Percentiles rank a stretch among this genome's conserved stretches.
Conservation (phyloP, 192 early-diverging fungal species). For the Umbelopsis sp. region DNA sequence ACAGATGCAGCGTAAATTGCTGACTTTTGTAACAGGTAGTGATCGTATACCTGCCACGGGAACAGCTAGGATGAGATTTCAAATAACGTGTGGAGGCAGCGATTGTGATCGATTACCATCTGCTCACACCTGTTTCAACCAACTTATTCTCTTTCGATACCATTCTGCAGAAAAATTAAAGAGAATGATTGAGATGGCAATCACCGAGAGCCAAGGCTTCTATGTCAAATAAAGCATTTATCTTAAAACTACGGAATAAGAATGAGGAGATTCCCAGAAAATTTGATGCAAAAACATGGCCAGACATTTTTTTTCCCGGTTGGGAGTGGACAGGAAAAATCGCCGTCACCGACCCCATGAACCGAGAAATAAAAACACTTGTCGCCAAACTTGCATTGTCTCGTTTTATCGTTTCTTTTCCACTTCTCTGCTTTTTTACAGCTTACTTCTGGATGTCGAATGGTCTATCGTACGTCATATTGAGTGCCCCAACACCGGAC, state of each 20-base stretch:
- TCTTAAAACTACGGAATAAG: background rate
- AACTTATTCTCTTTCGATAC: conserved; percentile 84
- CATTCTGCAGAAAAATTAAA: conserved; percentile 63
- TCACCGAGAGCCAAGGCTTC: conserved; percentile 81
- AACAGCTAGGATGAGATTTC: conserved; percentile 61
- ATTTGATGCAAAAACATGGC: background rate
- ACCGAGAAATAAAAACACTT: no score
- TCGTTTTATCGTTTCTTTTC: background rate
- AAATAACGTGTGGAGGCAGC: conserved; percentile 71
- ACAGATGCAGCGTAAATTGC: conserved; percentile 67
- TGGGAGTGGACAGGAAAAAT: background rate
- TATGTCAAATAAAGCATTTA: conserved; percentile 56
- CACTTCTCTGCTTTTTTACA: background rate
- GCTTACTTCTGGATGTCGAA: conserved; percentile 18
- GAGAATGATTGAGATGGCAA: conserved; percentile 69
- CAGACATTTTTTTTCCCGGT: background rate
- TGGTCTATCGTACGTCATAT: conserved; percentile 31
- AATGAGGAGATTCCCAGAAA: background rate
- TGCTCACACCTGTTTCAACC: conserved; percentile 96
- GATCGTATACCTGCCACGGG: conserved; percentile 88
- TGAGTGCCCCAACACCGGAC: conserved; percentile 17
- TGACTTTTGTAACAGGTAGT: conserved; percentile 92
- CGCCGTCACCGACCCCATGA: background rate
- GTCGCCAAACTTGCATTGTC: background rate
- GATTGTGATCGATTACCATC: conserved; percentile 71